Base-by-base conservation (phyloP, 2,329 filamentous ascomycete species). In the Botryotinia calthae region DNA sequence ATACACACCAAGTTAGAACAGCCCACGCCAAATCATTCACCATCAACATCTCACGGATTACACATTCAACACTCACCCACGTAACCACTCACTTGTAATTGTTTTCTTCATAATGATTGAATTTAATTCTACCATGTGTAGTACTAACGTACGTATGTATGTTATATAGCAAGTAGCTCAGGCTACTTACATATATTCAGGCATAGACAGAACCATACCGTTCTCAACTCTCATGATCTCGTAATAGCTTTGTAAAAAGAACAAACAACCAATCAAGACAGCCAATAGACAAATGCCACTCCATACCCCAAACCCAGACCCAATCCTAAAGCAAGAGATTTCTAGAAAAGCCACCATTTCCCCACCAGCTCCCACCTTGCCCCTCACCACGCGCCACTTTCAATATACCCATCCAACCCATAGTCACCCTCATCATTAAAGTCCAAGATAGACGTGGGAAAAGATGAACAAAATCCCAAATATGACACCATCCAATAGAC, bases 401-500 rank as follows among this genome's bases (percentile, higher is more conserved):
- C 64, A 67, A 67, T 54, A 67, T 67, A 67, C 37, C 64, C 48
- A 67, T 67, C 64, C 64, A 56, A 67, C 48, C 64, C 46, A 67
- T 42, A 42, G 48, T 37, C 64, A 54, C 34, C 64, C 18, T 67
- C 48, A 54, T 54, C 64, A 67, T 67, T 67, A 67, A 31, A 67
- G 46, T 56, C 64, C 64, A 67, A 67, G 46, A 67, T 40, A 54
- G 48, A 48, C 64, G 22, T 8, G 64, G 25, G 46, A 56, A 28
- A 67, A 54, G 64, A 56, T 67, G 64, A 67, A 67, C 64, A 56
- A 9, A 67, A 40, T 40, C 34, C 46, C 64, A n/a, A 56, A 56
- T 54, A 37, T 56, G 54, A 67, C 64, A 56, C 64, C 64, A 67
- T 42, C 48, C 48, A 42, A 67, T 56, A 67, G 34, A 67, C 64